Conservation (phyloP, 1,139 yeast genomes). For the Entelexis paramagnoliae region DNA sequence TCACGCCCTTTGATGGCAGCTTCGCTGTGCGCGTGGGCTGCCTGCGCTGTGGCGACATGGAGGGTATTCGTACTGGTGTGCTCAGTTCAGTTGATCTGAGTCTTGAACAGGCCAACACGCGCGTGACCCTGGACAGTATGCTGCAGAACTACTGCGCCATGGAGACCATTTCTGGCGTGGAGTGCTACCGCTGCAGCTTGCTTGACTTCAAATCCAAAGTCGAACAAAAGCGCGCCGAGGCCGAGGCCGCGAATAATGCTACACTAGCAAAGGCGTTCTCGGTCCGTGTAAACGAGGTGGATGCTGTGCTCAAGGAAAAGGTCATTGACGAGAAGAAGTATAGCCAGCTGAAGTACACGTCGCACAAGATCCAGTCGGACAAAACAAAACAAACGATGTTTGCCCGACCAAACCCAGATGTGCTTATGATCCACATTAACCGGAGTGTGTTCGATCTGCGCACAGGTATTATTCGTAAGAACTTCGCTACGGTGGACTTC, state of each 20-base stretch:
- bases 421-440: slow-evolving; percentile 75
- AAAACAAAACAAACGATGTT: slow-evolving; percentile 75
- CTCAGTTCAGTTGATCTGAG: slow-evolving; percentile 72
- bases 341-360: slow-evolving; percentile 60
- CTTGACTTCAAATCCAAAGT: slow-evolving; percentile 41
- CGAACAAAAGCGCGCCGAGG: slow-evolving; percentile 16
- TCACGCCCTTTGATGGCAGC: slow-evolving; percentile 86
- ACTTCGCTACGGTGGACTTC: slow-evolving; percentile 70
- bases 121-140: slow-evolving; percentile 43
- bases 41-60: slow-evolving; percentile 80
- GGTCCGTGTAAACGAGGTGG: slow-evolving; percentile 46
- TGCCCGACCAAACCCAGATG: slow-evolving; percentile 67
- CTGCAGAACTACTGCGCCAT: slow-evolving; percentile 65
- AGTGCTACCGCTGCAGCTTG: slow-evolving; percentile 84
- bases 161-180: slow-evolving; percentile 83
- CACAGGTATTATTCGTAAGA: slow-evolving; percentile 74
- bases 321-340: slow-evolving; percentile 74
- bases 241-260: slow-evolving; percentile 17
- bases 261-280: slow-evolving; percentile 40
- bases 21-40: slow-evolving; percentile 85
- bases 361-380: slow-evolving; percentile 61
- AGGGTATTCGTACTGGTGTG: slow-evolving; percentile 78
- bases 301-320: slow-evolving; percentile 48
- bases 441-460: slow-evolving; percentile 85
- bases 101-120: slow-evolving; percentile 29